These are phyloP conservation scores for Arthrobotrys pseudoclavata DNA, from an alignment of 2,329 filamentous ascomycete species.

Conservation along the genomic window DNA sequence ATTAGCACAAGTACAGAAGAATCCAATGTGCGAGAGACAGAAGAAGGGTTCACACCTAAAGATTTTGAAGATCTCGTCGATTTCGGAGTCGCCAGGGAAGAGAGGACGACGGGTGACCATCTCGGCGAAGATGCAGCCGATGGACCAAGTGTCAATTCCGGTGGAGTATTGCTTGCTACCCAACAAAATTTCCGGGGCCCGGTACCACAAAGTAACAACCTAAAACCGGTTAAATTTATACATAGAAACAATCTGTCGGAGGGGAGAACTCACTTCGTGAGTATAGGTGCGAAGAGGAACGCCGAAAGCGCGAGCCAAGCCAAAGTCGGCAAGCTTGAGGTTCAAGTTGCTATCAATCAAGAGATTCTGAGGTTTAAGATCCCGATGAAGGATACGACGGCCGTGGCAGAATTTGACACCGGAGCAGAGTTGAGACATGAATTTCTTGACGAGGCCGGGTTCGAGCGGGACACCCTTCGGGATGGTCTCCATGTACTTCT, in stretches of 20 bases:
- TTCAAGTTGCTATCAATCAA: slow-evolving; percentile 89
- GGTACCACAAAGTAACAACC: slow-evolving; percentile 94
- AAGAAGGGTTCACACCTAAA: slow-evolving; percentile 76
- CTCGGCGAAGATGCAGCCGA: slow-evolving; percentile 94
- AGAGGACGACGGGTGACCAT: slow-evolving; percentile 95
- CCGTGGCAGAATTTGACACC: slow-evolving; percentile 90
- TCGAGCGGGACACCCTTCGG: slow-evolving; percentile 85
- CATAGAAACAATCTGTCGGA: not conserved
- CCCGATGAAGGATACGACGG: slow-evolving; percentile 86
- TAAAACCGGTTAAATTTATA: slow-evolving; percentile 11
- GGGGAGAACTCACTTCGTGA: slow-evolving; percentile 75
- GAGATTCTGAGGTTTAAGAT: slow-evolving; percentile 91
- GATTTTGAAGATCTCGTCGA: slow-evolving; percentile 94
- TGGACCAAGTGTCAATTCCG: slow-evolving; percentile 95
- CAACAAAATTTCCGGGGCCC: slow-evolving; percentile 88
- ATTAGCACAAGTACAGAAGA: not conserved
- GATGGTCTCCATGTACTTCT: slow-evolving; percentile 95
- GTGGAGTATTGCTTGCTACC: slow-evolving; percentile 93
- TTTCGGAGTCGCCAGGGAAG: slow-evolving; percentile 92
- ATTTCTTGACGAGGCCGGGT: slow-evolving; percentile 87
- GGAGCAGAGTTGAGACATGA: slow-evolving; percentile 88
- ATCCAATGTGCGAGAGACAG: not conserved
- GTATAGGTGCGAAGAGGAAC: slow-evolving; percentile 92
- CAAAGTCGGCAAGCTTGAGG: slow-evolving; percentile 91
- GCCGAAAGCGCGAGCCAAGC: slow-evolving; percentile 88